Conservation (phyloP, 305 asterid species). For the Rubia balearica region DNA sequence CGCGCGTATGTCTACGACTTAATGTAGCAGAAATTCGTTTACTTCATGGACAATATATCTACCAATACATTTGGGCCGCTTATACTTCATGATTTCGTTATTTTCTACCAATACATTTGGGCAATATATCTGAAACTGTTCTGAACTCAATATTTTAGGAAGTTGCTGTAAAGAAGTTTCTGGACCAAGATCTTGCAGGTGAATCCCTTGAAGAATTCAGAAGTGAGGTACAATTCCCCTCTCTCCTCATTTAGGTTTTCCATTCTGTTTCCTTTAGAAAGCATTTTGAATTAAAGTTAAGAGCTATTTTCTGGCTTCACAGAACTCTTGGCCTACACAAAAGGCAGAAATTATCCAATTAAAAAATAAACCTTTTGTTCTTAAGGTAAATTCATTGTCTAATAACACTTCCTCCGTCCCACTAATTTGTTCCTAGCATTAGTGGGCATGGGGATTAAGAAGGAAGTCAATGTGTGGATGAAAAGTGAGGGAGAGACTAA, state of each 20-base stretch:
- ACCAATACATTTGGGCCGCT: too few relatives aligned
- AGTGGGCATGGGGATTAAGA: too few relatives aligned
- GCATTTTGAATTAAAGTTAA: background rate
- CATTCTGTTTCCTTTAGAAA: background rate
- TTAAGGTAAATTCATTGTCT: background rate
- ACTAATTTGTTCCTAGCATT: too few relatives aligned
- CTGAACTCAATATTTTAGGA: constrained; percentile 36
- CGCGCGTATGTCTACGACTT: too few relatives aligned
- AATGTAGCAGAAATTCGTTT: background rate
- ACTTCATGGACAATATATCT: too few relatives aligned
- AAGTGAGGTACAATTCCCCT: constrained; percentile 66
- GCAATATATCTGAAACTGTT: background rate
- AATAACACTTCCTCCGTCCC: background rate
- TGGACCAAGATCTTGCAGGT: constrained; percentile 77
- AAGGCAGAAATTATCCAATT: background rate
- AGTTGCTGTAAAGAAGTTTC: constrained; percentile 94
- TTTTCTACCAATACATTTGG: background rate
- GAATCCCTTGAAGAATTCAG: constrained; percentile 93
- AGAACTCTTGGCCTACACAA: background rate
- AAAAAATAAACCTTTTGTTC: background rate
- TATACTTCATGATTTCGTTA: too few relatives aligned
- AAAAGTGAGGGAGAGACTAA: too few relatives aligned
- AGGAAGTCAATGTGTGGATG: too few relatives aligned
- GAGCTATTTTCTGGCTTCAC: background rate
- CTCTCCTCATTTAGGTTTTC: background rate